These are phyloP conservation scores for Calonectria ilicicola DNA, from an alignment of 2,329 filamentous ascomycete species.

Conservation along the genomic window DNA sequence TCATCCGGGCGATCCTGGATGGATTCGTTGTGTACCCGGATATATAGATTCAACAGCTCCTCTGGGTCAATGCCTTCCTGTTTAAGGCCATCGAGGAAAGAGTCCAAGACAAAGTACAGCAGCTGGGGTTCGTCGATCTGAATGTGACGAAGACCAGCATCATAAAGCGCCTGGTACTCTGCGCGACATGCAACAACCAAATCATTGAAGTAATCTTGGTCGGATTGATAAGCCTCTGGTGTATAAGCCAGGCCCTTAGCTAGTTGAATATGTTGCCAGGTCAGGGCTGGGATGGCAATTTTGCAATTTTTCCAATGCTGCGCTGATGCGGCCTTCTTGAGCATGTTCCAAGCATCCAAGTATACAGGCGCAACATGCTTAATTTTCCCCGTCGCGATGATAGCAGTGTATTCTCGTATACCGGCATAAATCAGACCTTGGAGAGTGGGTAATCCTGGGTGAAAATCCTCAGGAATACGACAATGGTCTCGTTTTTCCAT, in stretches of 20 bases:
- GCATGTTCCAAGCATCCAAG: background rate
- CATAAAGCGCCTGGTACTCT: background rate
- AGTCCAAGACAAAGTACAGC: background rate
- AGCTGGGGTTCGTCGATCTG: constrained; percentile 4
- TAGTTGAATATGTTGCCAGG: constrained; percentile 1
- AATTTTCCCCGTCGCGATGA: background rate
- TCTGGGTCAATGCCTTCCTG: constrained; percentile 1
- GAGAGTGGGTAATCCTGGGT: background rate
- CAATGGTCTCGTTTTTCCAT: background rate
- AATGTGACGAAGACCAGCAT: constrained; percentile 2
- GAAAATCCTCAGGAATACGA: background rate
- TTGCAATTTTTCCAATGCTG: constrained; percentile 7
- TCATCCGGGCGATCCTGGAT: constrained; percentile 71
- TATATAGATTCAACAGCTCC: constrained; percentile 9
- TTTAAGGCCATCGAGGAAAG: background rate
- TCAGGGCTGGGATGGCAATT: background rate
- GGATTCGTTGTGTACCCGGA: constrained; percentile 46
- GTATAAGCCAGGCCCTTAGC: background rate
- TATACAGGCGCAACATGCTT: background rate
- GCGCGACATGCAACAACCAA: background rate
- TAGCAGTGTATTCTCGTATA: background rate
- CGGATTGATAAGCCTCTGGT: background rate
- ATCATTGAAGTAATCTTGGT: background rate
- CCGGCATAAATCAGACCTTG: background rate
- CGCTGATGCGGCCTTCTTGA: background rate